Conservation (phyloP, 768 basidiomycete genomes). For the Trametes cingulata region DNA sequence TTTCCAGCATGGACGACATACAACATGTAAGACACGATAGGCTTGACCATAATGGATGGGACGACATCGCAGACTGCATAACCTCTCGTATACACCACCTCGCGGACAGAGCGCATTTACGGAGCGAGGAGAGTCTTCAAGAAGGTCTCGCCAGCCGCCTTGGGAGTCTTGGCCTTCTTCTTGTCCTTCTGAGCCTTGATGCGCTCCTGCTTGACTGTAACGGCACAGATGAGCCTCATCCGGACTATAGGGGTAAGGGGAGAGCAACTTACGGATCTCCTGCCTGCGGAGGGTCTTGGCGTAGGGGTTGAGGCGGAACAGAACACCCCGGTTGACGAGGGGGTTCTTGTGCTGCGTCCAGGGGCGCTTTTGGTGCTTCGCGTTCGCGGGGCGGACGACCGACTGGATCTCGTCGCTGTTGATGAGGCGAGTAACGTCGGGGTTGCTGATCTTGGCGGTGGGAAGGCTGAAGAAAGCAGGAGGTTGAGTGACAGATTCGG, state of each 20-base stretch:
- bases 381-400: conserved; percentile 87
- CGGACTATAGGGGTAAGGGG: background rate
- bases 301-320: conserved; percentile 98
- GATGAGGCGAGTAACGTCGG: conserved; percentile 96
- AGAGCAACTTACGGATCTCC: conserved; percentile 70
- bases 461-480: conserved; percentile 62
- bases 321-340: conserved; percentile 86
- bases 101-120: conserved; percentile 41
- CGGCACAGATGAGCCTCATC: background rate
- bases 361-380: conserved; percentile 86
- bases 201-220: conserved; percentile 77
- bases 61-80: conserved; percentile 11
- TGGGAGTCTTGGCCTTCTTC: conserved; percentile 64
- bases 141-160: conserved; percentile 80
- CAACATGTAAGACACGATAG: conserved; percentile 16
- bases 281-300: conserved; percentile 91
- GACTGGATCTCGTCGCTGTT: conserved; percentile 99
- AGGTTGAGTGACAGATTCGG: background rate
- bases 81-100: conserved; percentile 12
- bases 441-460: conserved; percentile 93
- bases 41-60: conserved; percentile 19
- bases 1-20: conserved; percentile 22
- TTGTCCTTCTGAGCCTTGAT: conserved; percentile 57
- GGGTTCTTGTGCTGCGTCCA: conserved; percentile 99
- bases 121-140: conserved; percentile 82